These are phyloP conservation scores for Vitis hybrid DNA, from an alignment of 177 flowering plant genomes.

Conservation along the genomic window DNA sequence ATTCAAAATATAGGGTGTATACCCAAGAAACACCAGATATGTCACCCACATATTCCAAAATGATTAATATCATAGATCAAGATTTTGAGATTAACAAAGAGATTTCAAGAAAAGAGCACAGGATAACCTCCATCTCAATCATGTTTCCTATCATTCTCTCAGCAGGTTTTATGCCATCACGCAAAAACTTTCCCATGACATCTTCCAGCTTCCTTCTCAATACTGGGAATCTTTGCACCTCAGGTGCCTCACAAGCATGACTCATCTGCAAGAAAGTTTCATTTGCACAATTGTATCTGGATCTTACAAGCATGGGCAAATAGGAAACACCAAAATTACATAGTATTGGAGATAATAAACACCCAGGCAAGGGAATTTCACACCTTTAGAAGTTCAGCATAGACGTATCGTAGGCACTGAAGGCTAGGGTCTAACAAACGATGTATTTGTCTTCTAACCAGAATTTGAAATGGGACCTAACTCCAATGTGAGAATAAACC, in stretches of 20 bases:
- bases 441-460: slow-evolving; percentile 52
- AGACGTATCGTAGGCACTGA: slow-evolving; percentile 49
- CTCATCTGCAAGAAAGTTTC: slow-evolving; percentile 32
- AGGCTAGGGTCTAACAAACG: slow-evolving; percentile 62
- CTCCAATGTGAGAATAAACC: not conserved
- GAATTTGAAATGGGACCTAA: slow-evolving; percentile 63
- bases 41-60: no score
- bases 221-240: slow-evolving; percentile 42
- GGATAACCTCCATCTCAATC: slow-evolving; percentile 50
- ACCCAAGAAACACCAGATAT: not conserved
- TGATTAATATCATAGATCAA: no score
- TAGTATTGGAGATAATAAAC: not conserved
- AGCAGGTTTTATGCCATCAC: slow-evolving; percentile 34
- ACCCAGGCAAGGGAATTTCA: not conserved
- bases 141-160: slow-evolving; percentile 37
- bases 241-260: slow-evolving; percentile 28
- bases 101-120: no score
- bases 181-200: slow-evolving; percentile 37
- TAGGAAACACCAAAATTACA: not conserved
- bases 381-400: slow-evolving; percentile 60
- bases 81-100: no score
- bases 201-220: slow-evolving; percentile 44
- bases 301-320: not conserved
- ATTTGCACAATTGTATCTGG: not conserved
- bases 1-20: not conserved